Conservation (phyloP, 805 yeast species). For the Monosporozyma yasuniensis region DNA sequence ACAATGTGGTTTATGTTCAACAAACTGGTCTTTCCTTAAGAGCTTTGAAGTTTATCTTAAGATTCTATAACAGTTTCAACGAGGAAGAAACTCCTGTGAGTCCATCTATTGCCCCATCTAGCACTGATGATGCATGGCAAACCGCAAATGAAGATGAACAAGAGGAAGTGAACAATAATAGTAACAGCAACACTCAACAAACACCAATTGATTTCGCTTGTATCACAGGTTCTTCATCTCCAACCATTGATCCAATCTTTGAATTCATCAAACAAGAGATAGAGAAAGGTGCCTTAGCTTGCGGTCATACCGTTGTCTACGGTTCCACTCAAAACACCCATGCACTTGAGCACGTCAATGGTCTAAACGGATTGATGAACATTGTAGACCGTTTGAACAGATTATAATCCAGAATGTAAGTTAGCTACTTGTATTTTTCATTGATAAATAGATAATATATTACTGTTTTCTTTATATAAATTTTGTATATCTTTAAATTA, state of each 20-base stretch:
- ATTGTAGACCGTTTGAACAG: constrained; percentile 29
- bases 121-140: neutral
- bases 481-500: neutral
- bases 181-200: constrained; percentile 9
- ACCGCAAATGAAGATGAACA: neutral
- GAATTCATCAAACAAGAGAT: constrained; percentile 40
- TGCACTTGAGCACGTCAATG: constrained; percentile 57
- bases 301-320: constrained; percentile 48
- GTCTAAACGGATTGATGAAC: constrained; percentile 58
- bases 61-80: constrained; percentile 25
- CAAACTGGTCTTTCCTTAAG: constrained; percentile 48
- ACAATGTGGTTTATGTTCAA: constrained; percentile 62
- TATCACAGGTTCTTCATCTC: constrained; percentile 57
- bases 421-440: too few species aligned
- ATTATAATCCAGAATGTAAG: neutral
- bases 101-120: neutral
- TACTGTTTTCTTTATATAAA: neutral
- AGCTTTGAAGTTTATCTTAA: constrained; percentile 47
- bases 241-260: constrained; percentile 58
- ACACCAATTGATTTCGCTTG: constrained; percentile 37
- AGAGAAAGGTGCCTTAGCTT: constrained; percentile 30
- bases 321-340: constrained; percentile 42
- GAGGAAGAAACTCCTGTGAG: constrained; percentile 7
- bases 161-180: neutral
- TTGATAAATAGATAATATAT: too few species aligned